phyloP scores from a whole-genome alignment of 2,329 filamentous ascomycete genomes.

The Coniochaeta hoffmannii region DNA sequence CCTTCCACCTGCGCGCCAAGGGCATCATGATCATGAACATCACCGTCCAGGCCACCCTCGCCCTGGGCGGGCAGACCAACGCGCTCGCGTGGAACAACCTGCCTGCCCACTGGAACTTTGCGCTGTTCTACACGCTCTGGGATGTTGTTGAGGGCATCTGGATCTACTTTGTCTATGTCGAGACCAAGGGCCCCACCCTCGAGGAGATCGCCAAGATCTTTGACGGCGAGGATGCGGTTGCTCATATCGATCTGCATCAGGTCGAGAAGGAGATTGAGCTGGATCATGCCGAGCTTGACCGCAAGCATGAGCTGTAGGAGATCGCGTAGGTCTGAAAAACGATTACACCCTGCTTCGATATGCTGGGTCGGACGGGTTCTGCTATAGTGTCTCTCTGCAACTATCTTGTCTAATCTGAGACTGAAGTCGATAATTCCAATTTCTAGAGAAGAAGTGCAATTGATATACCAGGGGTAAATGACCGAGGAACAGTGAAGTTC shows the following conservation, averaged over 20 bases:
- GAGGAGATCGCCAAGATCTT: slow-evolving; percentile 66
- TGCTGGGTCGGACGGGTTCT: too few relatives aligned
- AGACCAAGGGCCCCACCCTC: slow-evolving; percentile 64
- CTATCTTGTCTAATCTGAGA: too few relatives aligned
- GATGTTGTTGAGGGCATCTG: slow-evolving; percentile 52
- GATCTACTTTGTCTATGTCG: slow-evolving; percentile 60
- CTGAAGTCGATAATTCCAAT: too few relatives aligned
- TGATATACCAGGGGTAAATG: too few relatives aligned
- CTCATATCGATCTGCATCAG: slow-evolving; percentile 45
- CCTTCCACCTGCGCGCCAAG: slow-evolving; percentile 50
- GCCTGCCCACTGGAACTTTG: slow-evolving; percentile 56
- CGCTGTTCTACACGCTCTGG: slow-evolving; percentile 60
- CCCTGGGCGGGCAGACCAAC: slow-evolving; percentile 56
- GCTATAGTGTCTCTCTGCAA: too few relatives aligned
- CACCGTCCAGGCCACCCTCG: slow-evolving; percentile 52
- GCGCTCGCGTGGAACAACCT: slow-evolving; percentile 54
- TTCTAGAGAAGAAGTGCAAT: too few relatives aligned
- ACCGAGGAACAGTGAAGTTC: too few relatives aligned
- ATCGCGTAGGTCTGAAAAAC: too few relatives aligned
- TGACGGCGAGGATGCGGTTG: slow-evolving; percentile 54
- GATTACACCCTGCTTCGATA: too few relatives aligned
- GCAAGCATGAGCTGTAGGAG: slow-evolving; percentile 12
- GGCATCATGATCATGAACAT: slow-evolving; percentile 60
- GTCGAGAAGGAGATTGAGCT: slow-evolving; percentile 45
- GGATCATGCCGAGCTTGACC: slow-evolving; percentile 19